Percentiles rank a stretch among this genome's conserved stretches.
Conservation (phyloP, 1,284 basidiomycete species). For the Fistulina hepatica region DNA sequence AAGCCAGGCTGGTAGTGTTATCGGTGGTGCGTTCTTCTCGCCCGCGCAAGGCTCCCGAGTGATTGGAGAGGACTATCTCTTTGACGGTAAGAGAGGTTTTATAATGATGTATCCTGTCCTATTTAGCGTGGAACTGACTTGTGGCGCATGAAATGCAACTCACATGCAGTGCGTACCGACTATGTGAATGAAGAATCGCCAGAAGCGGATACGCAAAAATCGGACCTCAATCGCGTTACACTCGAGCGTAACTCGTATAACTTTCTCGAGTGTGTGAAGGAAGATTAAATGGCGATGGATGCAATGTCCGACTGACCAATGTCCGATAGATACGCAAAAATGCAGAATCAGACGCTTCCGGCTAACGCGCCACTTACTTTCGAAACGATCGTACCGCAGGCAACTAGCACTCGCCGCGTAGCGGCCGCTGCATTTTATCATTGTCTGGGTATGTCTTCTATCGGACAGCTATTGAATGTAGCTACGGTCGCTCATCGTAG, state of each 20-base stretch:
- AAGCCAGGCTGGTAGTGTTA: slow-evolving; percentile 34
- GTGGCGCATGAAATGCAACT: not conserved
- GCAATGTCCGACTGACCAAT: slow-evolving; percentile 6
- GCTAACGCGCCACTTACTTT: slow-evolving; percentile 42
- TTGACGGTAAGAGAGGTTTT: slow-evolving; percentile 46
- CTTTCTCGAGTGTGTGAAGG: slow-evolving; percentile 54
- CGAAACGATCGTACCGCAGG: slow-evolving; percentile 50
- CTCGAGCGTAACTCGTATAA: slow-evolving; percentile 68
- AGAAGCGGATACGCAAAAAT: slow-evolving; percentile 44
- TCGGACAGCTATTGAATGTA: slow-evolving; percentile 6
- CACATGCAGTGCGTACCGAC: slow-evolving; percentile 1
- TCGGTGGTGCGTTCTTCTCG: slow-evolving; percentile 34
- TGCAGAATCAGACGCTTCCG: slow-evolving; percentile 55
- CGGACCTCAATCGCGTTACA: slow-evolving; percentile 42
- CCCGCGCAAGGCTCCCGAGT: slow-evolving; percentile 34
- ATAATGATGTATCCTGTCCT: too few species aligned
- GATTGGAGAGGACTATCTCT: slow-evolving; percentile 50
- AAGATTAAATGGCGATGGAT: not conserved
- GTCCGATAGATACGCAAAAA: slow-evolving; percentile 54
- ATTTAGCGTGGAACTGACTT: slow-evolving; percentile 4
- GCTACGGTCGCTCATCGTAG: slow-evolving; percentile 1
- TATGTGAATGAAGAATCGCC: slow-evolving; percentile 15
- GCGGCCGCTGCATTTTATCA: slow-evolving; percentile 74
- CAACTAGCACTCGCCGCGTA: slow-evolving; percentile 59
- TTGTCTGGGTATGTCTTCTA: slow-evolving; percentile 48